Evolutionary conservation across 345 rosid genomes (phyloP), one percentile per base, ranked within the genome.

Genomic region (Gossypium herbaceum): DNA sequence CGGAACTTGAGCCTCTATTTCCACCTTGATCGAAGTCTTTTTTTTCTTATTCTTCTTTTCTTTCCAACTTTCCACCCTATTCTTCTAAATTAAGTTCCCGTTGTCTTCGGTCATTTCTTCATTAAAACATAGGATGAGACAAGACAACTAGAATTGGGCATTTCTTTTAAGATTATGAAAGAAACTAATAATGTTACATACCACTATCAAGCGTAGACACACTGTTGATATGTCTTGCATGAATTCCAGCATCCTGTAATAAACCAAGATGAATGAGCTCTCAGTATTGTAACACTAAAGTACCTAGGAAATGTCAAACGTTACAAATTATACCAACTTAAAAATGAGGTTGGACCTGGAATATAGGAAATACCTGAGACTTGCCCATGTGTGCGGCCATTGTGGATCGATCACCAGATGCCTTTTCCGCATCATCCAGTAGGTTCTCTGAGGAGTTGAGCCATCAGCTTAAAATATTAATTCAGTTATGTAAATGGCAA

Each of bases 51-150:
- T 83, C 86, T 94, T 92, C 83, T 95, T 95, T 55, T 90, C 98
- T 88, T 91, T 95, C 98, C 98, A 93, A 72, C 96, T 94, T 75
- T 94, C 97, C 65, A 94, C 98, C 68, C 97, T 87, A 78, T 91
- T 92, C 88, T 92, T 94, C 98, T 98, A 94, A 54, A 94, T 89
- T 3, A 98, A 96, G 47, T 94, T 94, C 51, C 92, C 98, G 12
- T 77, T 84, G 70, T 92, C 98, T 82, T 92, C 98, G 43, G 88
- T 91, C 73, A 88, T 79, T 74, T 92, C 98, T 94, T 79, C 80
- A 80, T 43, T 72, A 79, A 72, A 78, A 63, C 64, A 55, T 1
- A 20, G 64, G 62, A 72, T 2, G 58, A 60, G 19, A 56, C 50
- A n/a, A 5, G 41, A 34, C 41, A 34, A 34, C 7, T 34, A 34